Percentiles rank a stretch among this genome's conserved stretches.
Evolutionary conservation across 2,329 filamentous ascomycete genomes (phyloP).

Genomic region (Paecilomyces sp.): DNA sequence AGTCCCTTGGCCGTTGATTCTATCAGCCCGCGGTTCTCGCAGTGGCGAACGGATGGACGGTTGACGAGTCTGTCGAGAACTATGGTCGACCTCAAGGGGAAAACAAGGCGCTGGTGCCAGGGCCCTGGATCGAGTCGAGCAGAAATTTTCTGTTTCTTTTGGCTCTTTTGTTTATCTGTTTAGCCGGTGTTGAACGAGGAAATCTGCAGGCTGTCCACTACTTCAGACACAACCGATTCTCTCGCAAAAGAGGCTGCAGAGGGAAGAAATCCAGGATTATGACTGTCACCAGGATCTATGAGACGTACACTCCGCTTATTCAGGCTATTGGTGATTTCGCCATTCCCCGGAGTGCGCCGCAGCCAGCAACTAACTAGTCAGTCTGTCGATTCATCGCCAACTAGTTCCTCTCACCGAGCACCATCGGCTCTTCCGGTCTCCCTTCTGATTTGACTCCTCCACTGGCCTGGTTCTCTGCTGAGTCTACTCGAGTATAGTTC

Average conservation of each 20-base stretch:
- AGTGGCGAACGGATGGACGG: background rate
- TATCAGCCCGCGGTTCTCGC: background rate
- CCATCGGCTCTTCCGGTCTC: background rate
- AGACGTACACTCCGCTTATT: background rate
- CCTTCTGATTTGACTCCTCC: background rate
- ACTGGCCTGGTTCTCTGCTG: background rate
- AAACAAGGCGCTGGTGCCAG: background rate
- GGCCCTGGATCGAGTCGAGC: background rate
- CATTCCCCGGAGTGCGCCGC: background rate
- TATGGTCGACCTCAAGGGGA: background rate
- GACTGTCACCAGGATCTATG: background rate
- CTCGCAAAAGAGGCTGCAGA: background rate
- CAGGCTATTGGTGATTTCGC: background rate
- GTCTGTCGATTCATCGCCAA: background rate
- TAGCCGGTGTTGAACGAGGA: background rate
- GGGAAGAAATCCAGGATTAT: background rate
- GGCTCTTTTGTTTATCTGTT: no score
- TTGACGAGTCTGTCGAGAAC: background rate
- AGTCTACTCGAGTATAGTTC: background rate
- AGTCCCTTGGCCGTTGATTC: background rate
- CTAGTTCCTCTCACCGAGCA: background rate
- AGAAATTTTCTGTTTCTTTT: background rate
- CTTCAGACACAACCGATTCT: no score
- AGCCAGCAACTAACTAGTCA: background rate
- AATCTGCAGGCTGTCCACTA: no score